Evolutionary conservation across 1,284 basidiomycete genomes (phyloP).

Genomic region (Puccinia polysora): DNA sequence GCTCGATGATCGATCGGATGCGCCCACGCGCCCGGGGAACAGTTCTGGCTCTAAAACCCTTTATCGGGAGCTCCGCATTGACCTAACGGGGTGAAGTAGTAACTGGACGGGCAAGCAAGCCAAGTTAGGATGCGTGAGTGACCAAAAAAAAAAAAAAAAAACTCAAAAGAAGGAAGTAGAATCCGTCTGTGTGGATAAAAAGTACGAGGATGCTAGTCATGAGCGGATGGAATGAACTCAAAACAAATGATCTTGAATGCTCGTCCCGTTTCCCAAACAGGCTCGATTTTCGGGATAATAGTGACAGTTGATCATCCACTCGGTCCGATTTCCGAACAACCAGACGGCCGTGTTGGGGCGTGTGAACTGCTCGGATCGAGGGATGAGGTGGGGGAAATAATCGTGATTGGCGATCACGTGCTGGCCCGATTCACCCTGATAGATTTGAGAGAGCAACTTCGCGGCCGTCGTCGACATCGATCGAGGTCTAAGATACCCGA

Average conservation of each 20-base stretch:
- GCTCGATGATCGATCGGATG: too few relatives aligned
- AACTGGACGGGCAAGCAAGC: too few relatives aligned
- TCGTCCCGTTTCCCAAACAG: slow-evolving; percentile 34
- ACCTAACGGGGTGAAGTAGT: too few relatives aligned
- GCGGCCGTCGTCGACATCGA: slow-evolving; percentile 1
- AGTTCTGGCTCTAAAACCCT: too few relatives aligned
- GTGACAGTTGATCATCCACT: slow-evolving; percentile 17
- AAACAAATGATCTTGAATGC: slow-evolving; percentile 17
- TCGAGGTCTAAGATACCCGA: slow-evolving; percentile 9
- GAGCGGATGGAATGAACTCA: too few relatives aligned
- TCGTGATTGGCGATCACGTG: slow-evolving; percentile 40
- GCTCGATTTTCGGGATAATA: slow-evolving; percentile 30
- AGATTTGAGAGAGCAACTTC: background rate
- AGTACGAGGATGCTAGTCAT: too few relatives aligned
- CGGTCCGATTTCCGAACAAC: slow-evolving; percentile 31
- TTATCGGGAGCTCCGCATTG: too few relatives aligned
- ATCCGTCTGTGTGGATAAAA: too few relatives aligned
- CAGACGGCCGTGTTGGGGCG: slow-evolving; percentile 18
- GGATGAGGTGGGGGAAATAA: slow-evolving; percentile 32
- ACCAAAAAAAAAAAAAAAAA: too few relatives aligned
- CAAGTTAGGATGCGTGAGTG: too few relatives aligned
- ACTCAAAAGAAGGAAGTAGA: too few relatives aligned
- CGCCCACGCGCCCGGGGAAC: too few relatives aligned
- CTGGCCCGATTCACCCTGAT: slow-evolving; percentile 34
- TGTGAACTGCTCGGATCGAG: background rate